These are phyloP conservation scores for Chenopodium suecicum DNA, from an alignment of 148 eudicot genomes.

Conservation along the genomic window DNA sequence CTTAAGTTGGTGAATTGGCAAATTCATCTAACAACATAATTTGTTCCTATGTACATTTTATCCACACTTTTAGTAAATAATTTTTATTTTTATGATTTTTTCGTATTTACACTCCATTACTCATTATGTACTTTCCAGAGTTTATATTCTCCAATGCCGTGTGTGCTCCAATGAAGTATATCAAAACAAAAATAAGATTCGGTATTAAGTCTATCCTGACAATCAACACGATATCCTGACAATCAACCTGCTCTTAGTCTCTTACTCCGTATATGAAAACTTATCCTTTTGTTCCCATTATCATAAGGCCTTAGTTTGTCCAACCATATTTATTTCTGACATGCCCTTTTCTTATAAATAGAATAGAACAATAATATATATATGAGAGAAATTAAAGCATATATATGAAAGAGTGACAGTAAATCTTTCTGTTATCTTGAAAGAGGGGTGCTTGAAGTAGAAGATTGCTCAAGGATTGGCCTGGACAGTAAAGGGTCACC, in stretches of 20 bases:
- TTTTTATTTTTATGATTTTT: too few species aligned
- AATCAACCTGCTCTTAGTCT: too few species aligned
- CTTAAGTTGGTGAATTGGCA: slow-evolving; percentile 51
- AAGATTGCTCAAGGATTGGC: slow-evolving; percentile 46
- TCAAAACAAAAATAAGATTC: too few species aligned
- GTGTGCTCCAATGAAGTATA: too few species aligned
- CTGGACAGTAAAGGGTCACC: slow-evolving; percentile 48
- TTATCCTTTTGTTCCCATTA: too few species aligned
- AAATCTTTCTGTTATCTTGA: slow-evolving; percentile 35
- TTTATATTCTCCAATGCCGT: too few species aligned
- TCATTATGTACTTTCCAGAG: too few species aligned
- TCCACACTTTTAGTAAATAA: background rate
- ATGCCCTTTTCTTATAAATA: background rate
- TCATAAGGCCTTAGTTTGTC: background rate
- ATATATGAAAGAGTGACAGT: slow-evolving; percentile 29
- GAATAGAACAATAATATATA: background rate
- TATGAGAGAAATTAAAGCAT: too few species aligned
- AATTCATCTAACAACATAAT: slow-evolving; percentile 37
- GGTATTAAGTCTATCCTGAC: too few species aligned
- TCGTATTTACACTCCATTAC: too few species aligned
- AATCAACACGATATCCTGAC: too few species aligned
- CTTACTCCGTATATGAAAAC: too few species aligned
- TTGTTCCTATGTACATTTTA: background rate
- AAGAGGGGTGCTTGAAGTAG: slow-evolving; percentile 44
- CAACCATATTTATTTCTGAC: background rate